Evolutionary conservation across 306 rosid genomes (phyloP), one percentile per base, ranked within the genome.

Genomic region (Sindora glabra): DNA sequence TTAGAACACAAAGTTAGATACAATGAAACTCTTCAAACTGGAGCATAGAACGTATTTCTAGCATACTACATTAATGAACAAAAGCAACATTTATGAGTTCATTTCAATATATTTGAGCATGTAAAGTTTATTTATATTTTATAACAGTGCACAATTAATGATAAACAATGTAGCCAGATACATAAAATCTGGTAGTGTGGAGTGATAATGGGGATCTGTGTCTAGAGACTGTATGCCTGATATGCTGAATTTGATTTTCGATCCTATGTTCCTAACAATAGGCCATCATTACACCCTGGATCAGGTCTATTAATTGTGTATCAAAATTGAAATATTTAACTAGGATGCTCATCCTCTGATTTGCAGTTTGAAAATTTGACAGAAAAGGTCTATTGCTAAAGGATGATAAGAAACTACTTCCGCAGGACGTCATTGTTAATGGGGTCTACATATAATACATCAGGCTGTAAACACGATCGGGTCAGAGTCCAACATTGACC

Each of bases 401-500:
- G 56, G 34, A 59, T 33, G n/a, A 8, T 10, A 34, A n/a, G 11
- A 3, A 34, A 34, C 9, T 10, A 34, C 41, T 23, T 25, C 11
- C 16, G 4, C 16, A 42, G n/a, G 11, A 57, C 29, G 13, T 25
- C 34, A 46, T 4, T 33, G 18, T 7, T 3, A 56, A 21, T 3
- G 38, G 18, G 8, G 7, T 22, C 26, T 16, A 8, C 8, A 14
- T 15, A 30, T 22, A 29, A 65, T 21, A 37, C 11, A 27, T 11
- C 12, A 30, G 1, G 7, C 4, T 15, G 21, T 30, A 52, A 22
- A 30, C n/a, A 8, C 4, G 12, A 51, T 41, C 12, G 24, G 64
- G 44, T 41, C 15, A 64, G 65, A 72, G 50, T 50, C 50, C 33
- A 27, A 42, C 13, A 44, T 52, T 44, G 68, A 33, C n/a, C 21